These are phyloP conservation scores for Tilletia horrida DNA, from an alignment of 1,284 basidiomycete genomes.

Conservation along the genomic window DNA sequence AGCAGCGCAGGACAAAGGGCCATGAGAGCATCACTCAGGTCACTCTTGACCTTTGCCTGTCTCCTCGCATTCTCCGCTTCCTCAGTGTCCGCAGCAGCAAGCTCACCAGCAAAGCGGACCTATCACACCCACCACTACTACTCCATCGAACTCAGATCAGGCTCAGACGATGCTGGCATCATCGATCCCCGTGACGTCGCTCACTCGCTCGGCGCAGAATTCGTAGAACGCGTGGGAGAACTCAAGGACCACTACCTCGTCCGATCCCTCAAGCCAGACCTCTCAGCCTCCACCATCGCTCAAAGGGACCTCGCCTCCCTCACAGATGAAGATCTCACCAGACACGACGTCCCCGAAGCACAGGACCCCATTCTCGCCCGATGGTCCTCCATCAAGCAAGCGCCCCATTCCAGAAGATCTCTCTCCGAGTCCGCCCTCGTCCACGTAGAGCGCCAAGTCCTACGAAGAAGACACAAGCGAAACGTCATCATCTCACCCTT, in stretches of 20 bases:
- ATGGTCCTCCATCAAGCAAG: constrained; percentile 54
- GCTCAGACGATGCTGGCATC: constrained; percentile 60
- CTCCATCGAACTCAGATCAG: constrained; percentile 66
- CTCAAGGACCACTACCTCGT: constrained; percentile 80
- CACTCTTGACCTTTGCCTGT: neutral
- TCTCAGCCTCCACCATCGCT: neutral
- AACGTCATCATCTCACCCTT: constrained; percentile 48
- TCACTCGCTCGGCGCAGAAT: constrained; percentile 69
- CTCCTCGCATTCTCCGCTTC: neutral
- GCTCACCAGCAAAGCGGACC: constrained; percentile 28
- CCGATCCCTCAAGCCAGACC: constrained; percentile 57
- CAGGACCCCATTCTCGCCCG: constrained; percentile 58
- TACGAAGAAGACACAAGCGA: constrained; percentile 49
- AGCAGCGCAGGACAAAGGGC: too few species aligned
- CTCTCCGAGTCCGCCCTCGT: constrained; percentile 39
- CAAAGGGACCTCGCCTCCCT: constrained; percentile 69
- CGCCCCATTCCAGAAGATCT: constrained; percentile 14
- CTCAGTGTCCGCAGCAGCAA: neutral
- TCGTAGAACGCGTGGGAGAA: constrained; percentile 84
- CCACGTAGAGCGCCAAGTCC: constrained; percentile 47
- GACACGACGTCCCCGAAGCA: constrained; percentile 55
- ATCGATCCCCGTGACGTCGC: constrained; percentile 58
- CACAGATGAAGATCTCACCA: constrained; percentile 77
- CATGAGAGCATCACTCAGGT: too few species aligned
- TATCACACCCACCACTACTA: constrained; percentile 88